phyloP scores from a whole-genome alignment of 2,329 filamentous ascomycete species.

The Hypoxylon rubiginosum region DNA sequence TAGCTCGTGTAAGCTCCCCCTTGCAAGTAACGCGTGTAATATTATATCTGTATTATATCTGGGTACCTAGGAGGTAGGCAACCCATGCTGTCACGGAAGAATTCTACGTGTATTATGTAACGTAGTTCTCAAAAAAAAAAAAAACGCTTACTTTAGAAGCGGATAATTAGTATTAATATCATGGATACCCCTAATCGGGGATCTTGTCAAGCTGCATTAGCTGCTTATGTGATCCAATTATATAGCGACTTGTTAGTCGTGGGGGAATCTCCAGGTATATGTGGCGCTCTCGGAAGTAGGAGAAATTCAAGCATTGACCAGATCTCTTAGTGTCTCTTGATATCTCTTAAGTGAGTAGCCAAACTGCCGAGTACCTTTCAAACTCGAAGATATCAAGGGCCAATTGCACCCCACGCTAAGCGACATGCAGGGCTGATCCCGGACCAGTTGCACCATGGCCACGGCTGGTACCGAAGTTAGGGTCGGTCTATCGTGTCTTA shows the following conservation, averaged over 20 bases:
- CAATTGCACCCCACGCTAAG: neutral
- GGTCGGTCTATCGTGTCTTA: neutral
- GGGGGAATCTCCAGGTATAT: neutral
- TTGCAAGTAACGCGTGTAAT: neutral
- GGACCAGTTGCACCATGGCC: neutral
- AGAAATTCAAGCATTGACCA: neutral
- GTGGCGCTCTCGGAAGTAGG: neutral
- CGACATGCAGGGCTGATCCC: neutral
- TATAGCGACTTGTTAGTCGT: neutral
- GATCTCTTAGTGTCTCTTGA: neutral
- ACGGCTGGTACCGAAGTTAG: constrained; percentile 10
- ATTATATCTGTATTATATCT: too few species aligned
- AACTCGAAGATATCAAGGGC: neutral
- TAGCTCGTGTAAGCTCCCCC: neutral
- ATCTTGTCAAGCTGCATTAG: neutral
- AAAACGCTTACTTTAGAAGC: constrained; percentile 1
- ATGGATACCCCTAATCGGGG: neutral
- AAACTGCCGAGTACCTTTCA: constrained; percentile 6
- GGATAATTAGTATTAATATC: neutral
- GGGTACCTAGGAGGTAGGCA: too few species aligned
- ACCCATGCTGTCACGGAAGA: neutral
- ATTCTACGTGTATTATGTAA: neutral
- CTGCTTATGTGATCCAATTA: neutral
- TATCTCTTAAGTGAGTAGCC: constrained; percentile 3
- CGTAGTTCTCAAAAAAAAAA: neutral